These are phyloP conservation scores for Ensete ventricosum DNA, from an alignment of 176 grass and related monocot species.

Conservation along the genomic window DNA sequence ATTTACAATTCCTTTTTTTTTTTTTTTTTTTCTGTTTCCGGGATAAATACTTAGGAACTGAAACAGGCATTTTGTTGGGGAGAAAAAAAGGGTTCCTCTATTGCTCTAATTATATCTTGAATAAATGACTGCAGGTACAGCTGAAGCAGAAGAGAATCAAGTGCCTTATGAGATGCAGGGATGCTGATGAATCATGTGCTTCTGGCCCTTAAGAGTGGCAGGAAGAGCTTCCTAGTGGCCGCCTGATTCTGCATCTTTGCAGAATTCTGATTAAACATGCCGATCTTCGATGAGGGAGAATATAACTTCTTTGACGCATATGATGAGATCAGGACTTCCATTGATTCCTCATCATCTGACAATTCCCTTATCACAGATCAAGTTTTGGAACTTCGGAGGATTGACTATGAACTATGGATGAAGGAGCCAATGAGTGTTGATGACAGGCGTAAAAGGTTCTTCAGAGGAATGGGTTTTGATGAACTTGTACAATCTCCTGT, in stretches of 20 bases:
- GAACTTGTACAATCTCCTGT: constrained; percentile 23
- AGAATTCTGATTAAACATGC: constrained; percentile 32
- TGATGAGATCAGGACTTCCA: constrained; percentile 37
- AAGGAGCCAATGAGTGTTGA: constrained; percentile 51
- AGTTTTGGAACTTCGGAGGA: constrained; percentile 12
- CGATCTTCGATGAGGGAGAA: constrained; percentile 40
- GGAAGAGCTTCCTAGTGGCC: background rate
- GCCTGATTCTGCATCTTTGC: constrained; percentile 1
- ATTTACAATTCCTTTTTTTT: background rate
- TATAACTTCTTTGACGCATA: constrained; percentile 67
- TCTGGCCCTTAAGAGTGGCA: constrained; percentile 4
- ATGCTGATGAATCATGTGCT: constrained; percentile 1
- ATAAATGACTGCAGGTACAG: background rate
- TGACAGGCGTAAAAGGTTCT: constrained; percentile 60
- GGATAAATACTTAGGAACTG: too few relatives aligned
- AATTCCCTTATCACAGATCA: constrained; percentile 33
- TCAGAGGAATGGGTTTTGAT: constrained; percentile 51
- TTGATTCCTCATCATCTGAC: constrained; percentile 38
- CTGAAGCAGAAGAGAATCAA: constrained; percentile 8
- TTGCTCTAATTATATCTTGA: background rate
- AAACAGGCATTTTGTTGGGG: too few relatives aligned
- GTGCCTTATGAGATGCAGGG: constrained; percentile 20
- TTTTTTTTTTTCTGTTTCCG: background rate
- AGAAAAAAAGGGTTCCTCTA: background rate
- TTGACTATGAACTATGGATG: constrained; percentile 44